phyloP scores from a whole-genome alignment of 805 yeast genomes.

The Myxozyma mucilagina region DNA sequence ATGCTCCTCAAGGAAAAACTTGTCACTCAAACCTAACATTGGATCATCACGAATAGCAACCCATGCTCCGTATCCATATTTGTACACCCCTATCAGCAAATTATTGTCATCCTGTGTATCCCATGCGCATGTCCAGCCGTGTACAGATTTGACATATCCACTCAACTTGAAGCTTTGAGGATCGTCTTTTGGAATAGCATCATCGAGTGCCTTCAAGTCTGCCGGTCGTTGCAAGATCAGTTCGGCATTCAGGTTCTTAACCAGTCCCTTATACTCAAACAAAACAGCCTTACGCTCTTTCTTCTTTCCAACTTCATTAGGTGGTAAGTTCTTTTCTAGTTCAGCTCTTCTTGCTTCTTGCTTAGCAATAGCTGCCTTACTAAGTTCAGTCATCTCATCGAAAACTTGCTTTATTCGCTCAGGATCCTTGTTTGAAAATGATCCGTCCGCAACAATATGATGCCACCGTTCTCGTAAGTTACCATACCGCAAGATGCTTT shows the following conservation, averaged over 20 bases:
- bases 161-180: conserved; percentile 59
- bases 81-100: conserved; percentile 80
- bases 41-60: conserved; percentile 93
- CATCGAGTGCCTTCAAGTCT: conserved; percentile 71
- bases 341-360: conserved; percentile 63
- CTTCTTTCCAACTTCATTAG: conserved; percentile 49
- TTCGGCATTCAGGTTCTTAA: conserved; percentile 89
- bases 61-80: conserved; percentile 98
- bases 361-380: conserved; percentile 59
- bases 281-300: conserved; percentile 87
- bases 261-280: conserved; percentile 77
- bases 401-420: conserved; percentile 74
- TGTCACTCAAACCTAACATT: conserved; percentile 77
- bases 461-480: conserved; percentile 74
- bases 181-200: conserved; percentile 53
- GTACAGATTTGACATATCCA: conserved; percentile 71
- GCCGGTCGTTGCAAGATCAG: conserved; percentile 75
- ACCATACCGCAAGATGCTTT: conserved; percentile 79
- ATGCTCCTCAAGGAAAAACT: conserved; percentile 66
- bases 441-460: conserved; percentile 84
- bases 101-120: conserved; percentile 76
- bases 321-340: conserved; percentile 35
- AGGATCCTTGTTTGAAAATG: conserved; percentile 79
- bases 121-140: conserved; percentile 93
- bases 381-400: conserved; percentile 63